Conservation (phyloP, 2,329 filamentous ascomycete genomes). For the Lachnellula occidentalis region DNA sequence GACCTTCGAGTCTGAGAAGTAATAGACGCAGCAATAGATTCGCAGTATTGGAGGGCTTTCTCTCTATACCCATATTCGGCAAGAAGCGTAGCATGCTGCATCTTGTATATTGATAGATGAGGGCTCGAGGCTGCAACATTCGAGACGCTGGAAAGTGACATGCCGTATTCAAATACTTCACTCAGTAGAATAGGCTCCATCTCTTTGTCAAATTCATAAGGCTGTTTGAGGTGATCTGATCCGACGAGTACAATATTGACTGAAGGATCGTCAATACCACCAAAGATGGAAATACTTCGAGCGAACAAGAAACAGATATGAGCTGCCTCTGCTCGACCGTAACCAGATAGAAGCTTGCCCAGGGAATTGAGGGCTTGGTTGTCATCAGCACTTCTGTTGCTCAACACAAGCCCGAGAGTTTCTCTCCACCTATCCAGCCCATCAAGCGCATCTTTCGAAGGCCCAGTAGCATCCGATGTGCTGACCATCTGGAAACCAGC, state of each 20-base stretch:
- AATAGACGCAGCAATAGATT: constrained; percentile 70
- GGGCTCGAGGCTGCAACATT: constrained; percentile 56
- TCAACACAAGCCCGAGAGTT: constrained; percentile 77
- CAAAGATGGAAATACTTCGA: constrained; percentile 62
- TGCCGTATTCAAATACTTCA: constrained; percentile 89
- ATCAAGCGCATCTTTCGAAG: constrained; percentile 68
- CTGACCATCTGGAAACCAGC: constrained; percentile 89
- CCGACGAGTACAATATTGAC: constrained; percentile 79
- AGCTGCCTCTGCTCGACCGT: constrained; percentile 84
- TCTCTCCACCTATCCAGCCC: constrained; percentile 93
- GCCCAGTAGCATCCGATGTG: constrained; percentile 55
- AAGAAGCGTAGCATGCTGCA: constrained; percentile 77
- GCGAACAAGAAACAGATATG: constrained; percentile 94
- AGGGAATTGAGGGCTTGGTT: constrained; percentile 71
- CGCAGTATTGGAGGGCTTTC: constrained; percentile 88
- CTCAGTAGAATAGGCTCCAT: constrained; percentile 87
- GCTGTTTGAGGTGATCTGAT: constrained; percentile 69
- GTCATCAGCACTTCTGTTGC: constrained; percentile 81
- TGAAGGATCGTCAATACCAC: constrained; percentile 75
- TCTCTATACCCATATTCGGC: constrained; percentile 77
- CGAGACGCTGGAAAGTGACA: constrained; percentile 61
- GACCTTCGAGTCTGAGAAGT: constrained; percentile 78
- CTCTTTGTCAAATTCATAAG: constrained; percentile 70
- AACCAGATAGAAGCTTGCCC: constrained; percentile 75
- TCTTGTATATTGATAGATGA: constrained; percentile 85